These are phyloP conservation scores for Dactylellina cionopaga DNA, from an alignment of 2,329 filamentous ascomycete species.

Conservation along the genomic window DNA sequence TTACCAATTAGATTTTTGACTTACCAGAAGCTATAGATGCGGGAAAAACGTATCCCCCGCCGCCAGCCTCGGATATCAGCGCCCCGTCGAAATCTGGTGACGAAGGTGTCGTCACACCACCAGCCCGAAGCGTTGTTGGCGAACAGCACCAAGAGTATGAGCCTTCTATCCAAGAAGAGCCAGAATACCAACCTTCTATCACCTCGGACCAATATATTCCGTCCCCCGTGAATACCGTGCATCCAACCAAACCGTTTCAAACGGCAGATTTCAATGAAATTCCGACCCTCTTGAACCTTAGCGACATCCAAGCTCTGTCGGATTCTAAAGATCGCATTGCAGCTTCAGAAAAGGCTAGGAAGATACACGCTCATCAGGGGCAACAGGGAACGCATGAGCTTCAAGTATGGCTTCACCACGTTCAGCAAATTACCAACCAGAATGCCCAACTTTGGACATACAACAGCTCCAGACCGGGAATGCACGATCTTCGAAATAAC, in stretches of 20 bases:
- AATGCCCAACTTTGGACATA: conserved; percentile 42
- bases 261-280: conserved; percentile 43
- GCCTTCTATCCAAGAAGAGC: conserved; percentile 45
- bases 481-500: conserved; percentile 45
- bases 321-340: conserved; percentile 47
- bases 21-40: neutral
- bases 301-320: conserved; percentile 45
- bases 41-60: conserved; percentile 37
- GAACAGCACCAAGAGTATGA: conserved; percentile 42
- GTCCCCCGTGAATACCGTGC: conserved; percentile 38
- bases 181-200: conserved; percentile 34
- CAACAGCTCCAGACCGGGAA: conserved; percentile 38
- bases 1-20: neutral
- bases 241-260: conserved; percentile 25
- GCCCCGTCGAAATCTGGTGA: conserved; percentile 42
- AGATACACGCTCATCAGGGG: conserved; percentile 37
- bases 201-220: conserved; percentile 41
- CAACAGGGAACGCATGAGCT: conserved; percentile 28
- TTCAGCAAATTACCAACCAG: conserved; percentile 40
- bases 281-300: conserved; percentile 45
- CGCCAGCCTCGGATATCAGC: conserved; percentile 44
- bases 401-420: conserved; percentile 49
- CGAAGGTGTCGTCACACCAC: conserved; percentile 37
- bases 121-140: conserved; percentile 17
- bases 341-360: conserved; percentile 45